Percentiles rank a stretch among this genome's conserved stretches.
These are phyloP conservation scores for Arachnomyces sp. DNA, from an alignment of 2,329 filamentous ascomycete species.

Conservation along the genomic window DNA sequence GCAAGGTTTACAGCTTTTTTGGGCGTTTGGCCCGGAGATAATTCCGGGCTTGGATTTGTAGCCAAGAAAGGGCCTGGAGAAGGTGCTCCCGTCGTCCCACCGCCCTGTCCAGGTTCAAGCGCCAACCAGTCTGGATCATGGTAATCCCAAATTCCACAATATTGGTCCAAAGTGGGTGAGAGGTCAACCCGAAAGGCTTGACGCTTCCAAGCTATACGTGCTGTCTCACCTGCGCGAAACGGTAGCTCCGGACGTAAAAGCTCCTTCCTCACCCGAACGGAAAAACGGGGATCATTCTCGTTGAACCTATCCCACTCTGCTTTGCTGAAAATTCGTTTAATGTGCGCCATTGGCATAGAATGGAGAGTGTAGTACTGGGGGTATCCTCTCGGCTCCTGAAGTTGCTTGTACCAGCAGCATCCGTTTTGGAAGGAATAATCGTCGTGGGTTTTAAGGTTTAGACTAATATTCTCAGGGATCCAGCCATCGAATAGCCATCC, in stretches of 20 bases:
- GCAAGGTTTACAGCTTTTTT: too few relatives aligned
- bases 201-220: slow-evolving; percentile 6
- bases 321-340: slow-evolving; percentile 3
- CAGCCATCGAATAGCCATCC: slow-evolving; percentile 9
- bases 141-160: slow-evolving; percentile 4
- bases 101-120: too few relatives aligned
- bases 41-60: too few relatives aligned
- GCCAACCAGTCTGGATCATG: slow-evolving; percentile 8
- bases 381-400: slow-evolving; percentile 3
- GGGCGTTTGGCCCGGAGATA: too few relatives aligned
- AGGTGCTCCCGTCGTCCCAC: too few relatives aligned
- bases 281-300: slow-evolving; percentile 1
- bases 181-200: slow-evolving; percentile 1
- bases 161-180: slow-evolving; percentile 1
- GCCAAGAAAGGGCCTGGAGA: too few relatives aligned
- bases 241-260: slow-evolving; percentile 5
- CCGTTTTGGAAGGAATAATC: slow-evolving; percentile 6
- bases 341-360: slow-evolving; percentile 9
- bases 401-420: slow-evolving; percentile 11
- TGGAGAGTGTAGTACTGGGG: slow-evolving; percentile 7
- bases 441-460: slow-evolving; percentile 1
- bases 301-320: slow-evolving; percentile 4
- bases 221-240: slow-evolving; percentile 5
- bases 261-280: not conserved
- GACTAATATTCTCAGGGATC: slow-evolving; percentile 8